phyloP scores from a whole-genome alignment of 2,329 filamentous ascomycete species.

The Didymella pinodella region DNA sequence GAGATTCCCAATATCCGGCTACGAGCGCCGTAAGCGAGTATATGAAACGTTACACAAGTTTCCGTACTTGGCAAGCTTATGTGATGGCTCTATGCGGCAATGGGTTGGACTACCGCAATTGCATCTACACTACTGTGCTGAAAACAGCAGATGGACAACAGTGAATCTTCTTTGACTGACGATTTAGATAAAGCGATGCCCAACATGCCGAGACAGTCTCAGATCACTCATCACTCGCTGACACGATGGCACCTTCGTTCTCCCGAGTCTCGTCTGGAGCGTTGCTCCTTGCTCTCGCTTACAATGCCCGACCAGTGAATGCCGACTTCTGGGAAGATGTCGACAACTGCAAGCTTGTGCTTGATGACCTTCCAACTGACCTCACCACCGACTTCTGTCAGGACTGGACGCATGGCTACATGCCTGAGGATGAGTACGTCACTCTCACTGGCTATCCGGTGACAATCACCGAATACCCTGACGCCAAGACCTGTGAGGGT shows the following conservation, averaged over 20 bases:
- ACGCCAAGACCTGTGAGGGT: slow-evolving; percentile 15
- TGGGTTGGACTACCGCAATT: slow-evolving; percentile 4
- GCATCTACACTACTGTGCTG: slow-evolving; percentile 5
- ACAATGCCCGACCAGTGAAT: slow-evolving; percentile 16
- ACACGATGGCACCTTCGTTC: slow-evolving; percentile 18
- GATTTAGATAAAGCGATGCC: slow-evolving; percentile 12
- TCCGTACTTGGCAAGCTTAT: slow-evolving; percentile 5
- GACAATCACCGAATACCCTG: slow-evolving; percentile 18
- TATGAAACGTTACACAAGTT: slow-evolving; percentile 9
- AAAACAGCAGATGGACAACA: slow-evolving; percentile 12
- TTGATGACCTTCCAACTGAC: slow-evolving; percentile 13
- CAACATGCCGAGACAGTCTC: slow-evolving; percentile 20
- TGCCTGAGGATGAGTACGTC: slow-evolving; percentile 7
- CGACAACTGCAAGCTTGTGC: slow-evolving; percentile 21
- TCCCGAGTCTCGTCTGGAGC: slow-evolving; percentile 20
- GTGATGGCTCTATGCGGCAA: not conserved
- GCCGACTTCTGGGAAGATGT: slow-evolving; percentile 22
- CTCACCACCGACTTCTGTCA: slow-evolving; percentile 15
- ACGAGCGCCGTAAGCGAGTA: slow-evolving; percentile 6
- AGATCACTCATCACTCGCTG: slow-evolving; percentile 9
- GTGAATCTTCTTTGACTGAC: slow-evolving; percentile 12
- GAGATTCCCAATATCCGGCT: slow-evolving; percentile 4
- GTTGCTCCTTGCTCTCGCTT: slow-evolving; percentile 19
- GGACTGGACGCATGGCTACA: slow-evolving; percentile 12
- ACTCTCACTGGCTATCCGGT: slow-evolving; percentile 10